Base-by-base conservation (phyloP, 2,329 filamentous ascomycete species). In the Triangularia setosa region DNA sequence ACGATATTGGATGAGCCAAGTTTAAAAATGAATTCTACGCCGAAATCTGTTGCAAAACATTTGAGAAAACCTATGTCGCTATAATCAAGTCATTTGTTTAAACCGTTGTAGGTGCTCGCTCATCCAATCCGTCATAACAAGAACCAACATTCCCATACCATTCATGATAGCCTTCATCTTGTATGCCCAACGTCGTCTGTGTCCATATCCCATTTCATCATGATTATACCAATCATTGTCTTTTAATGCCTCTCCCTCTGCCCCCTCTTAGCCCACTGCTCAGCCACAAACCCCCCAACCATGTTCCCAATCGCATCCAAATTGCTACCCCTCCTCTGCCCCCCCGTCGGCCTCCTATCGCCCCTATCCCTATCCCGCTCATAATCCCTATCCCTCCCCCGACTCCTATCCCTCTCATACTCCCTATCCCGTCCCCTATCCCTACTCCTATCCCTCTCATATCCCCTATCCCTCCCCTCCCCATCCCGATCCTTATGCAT, bases 211-310 rank as follows among this genome's bases (percentile, higher is more conserved):
- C 35, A 44, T 18, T 6, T 21, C 40, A n/a, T 40, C 35, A 40
- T 40, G 16, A 40, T 12, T 9, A 33, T 9, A 40, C 2, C 33
- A 5, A 40, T 14, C 35, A 5, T 40, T n/a, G 4, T 11, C 33
- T n/a, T n/a, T 8, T 21, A 48, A 9, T 18, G n/a, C n/a, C 40
- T 48, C n/a, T 21, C 40, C 40, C n/a, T 48, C 40, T 48, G 35
- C 23, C 3, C 24, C 25, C 58, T 60, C 58, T 60, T 52, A 1
- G 40, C 24, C 14, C 24, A 48, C 24, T 60, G 58, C 7, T 60
- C 58, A 16, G 27, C 48, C 23, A 60, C 44, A 28, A 60, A 60
- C 24, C 58, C 40, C 16, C 58, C 58, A 11, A 60, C 23, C 35
- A 60, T 28, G 23, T 60, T 30, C 12, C 40, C 40, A 53, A 60